Base-by-base conservation (phyloP, 306 rosid species). In the Castanospermum australe region DNA sequence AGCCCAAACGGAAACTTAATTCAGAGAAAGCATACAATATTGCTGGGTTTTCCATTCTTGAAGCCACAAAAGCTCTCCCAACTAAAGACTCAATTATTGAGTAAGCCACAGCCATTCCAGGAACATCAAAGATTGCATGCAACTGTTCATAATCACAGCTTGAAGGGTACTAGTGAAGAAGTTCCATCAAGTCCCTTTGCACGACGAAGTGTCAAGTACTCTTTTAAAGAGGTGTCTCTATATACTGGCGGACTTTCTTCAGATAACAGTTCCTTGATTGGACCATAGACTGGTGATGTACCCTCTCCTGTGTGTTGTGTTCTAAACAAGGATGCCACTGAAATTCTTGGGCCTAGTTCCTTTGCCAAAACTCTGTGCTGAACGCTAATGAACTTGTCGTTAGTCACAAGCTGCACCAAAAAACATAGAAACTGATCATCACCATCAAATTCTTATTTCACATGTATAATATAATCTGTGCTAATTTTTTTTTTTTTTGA, bases 241-340 rank as follows among this genome's bases (percentile, higher is more conserved):
- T 86, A 90, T n/a, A 76, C 73, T 20, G 91, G 84, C 41, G 89
- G 88, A 36, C 36, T 79, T 20, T 86, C 75, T 83, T 89, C 86
- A 1, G 87, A 87, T 63, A 83, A 24, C 35, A 89, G 42, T 44
- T 91, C 88, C 45, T 87, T 79, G n/a, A 91, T 84, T 8, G 92
- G 93, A 50, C 86, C 89, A 36, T 68, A 77, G 5, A 47, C 11
- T 70, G 18, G 82, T 0, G 66, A 75, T 48, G 64, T 24, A n/a
- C 0, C 35, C 33, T 66, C 74, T 5, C 36, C 24, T 24, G 76
- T 15, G 0, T 30, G 56, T 56, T 64, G 21, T 17, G 28, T 13
- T 50, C 73, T 61, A 15, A 76, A 77, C 13, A 82, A 8, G 2
- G 75, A 61, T 61, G 85, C 74, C 42, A 69, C 33, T 20, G 68